These are phyloP conservation scores for Bifiguratus adelaidae DNA, from an alignment of 192 early-diverging fungal species.

Conservation along the genomic window DNA sequence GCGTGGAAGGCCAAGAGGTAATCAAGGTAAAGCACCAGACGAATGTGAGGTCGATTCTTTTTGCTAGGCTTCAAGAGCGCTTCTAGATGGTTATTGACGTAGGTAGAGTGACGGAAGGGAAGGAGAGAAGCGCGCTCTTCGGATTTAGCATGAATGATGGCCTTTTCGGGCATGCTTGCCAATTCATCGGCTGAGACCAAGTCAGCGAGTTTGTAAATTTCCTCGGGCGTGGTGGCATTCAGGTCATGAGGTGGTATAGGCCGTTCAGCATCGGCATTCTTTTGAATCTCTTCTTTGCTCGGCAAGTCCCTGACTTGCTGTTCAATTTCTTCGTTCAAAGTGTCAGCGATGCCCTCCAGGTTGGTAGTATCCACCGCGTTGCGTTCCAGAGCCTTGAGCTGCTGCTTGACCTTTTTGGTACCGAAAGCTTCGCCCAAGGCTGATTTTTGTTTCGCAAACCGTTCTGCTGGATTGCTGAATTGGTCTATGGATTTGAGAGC, in stretches of 20 bases:
- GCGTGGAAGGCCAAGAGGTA: conserved; percentile 62
- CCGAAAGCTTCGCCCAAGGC: conserved; percentile 88
- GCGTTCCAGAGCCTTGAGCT: conserved; percentile 71
- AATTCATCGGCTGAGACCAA: conserved; percentile 56
- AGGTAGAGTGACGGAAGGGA: conserved; percentile 29
- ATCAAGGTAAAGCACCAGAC: conserved; percentile 60
- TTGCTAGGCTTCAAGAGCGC: conserved; percentile 27
- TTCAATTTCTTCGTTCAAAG: conserved; percentile 62
- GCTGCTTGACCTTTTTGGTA: conserved; percentile 77
- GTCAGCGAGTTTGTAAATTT: conserved; percentile 75
- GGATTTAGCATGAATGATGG: conserved; percentile 30
- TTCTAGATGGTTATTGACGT: conserved; percentile 26
- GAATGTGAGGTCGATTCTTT: conserved; percentile 38
- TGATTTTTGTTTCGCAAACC: conserved; percentile 46
- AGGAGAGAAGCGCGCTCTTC: conserved; percentile 18
- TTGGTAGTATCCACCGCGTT: conserved; percentile 74
- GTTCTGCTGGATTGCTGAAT: neutral
- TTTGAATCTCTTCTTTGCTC: conserved; percentile 35
- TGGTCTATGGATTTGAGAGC: conserved; percentile 26
- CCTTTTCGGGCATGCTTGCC: conserved; percentile 48
- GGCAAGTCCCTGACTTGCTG: conserved; percentile 52
- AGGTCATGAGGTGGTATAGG: conserved; percentile 71
- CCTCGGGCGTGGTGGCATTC: conserved; percentile 46
- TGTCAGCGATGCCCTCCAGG: conserved; percentile 47
- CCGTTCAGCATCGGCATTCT: conserved; percentile 38